Percentiles rank a stretch among this genome's conserved stretches.
These are phyloP conservation scores for Arthrobotrys sinensis DNA, from an alignment of 2,329 filamentous ascomycete species.

Conservation along the genomic window DNA sequence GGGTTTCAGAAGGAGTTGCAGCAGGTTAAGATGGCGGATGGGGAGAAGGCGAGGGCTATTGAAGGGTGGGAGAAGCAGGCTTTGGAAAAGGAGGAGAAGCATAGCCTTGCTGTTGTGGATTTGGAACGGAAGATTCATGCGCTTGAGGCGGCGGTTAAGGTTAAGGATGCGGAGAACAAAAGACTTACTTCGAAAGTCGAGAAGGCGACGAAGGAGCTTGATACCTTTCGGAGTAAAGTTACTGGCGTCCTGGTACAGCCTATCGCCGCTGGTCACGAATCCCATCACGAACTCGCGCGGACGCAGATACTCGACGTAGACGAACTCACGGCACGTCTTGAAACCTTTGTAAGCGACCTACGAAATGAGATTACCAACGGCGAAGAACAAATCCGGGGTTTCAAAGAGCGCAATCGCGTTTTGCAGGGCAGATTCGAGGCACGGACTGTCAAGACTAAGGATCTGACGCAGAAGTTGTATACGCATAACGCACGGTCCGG, in stretches of 20 bases:
- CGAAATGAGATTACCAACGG: constrained; percentile 69
- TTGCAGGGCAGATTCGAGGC: constrained; percentile 76
- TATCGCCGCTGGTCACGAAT: constrained; percentile 41
- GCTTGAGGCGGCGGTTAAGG: constrained; percentile 76
- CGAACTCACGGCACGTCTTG: constrained; percentile 67
- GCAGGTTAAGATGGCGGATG: constrained; percentile 70
- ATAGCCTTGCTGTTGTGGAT: constrained; percentile 77
- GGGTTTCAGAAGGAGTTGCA: constrained; percentile 75
- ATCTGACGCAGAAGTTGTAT: constrained; percentile 86
- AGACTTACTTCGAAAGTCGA: constrained; percentile 46
- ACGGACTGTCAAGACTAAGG: constrained; percentile 81
- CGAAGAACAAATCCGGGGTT: constrained; percentile 70
- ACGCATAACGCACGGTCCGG: constrained; percentile 87
- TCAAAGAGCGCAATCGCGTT: constrained; percentile 72
- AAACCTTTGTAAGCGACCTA: constrained; percentile 66
- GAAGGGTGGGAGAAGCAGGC: constrained; percentile 68
- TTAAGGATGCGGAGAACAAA: constrained; percentile 54
- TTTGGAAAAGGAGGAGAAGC: constrained; percentile 28
- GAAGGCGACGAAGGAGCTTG: constrained; percentile 54
- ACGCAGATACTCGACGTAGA: constrained; percentile 62
- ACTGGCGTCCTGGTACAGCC: constrained; percentile 43
- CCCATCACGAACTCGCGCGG: constrained; percentile 47
- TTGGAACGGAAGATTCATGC: constrained; percentile 82
- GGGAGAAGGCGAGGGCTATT: constrained; percentile 72
- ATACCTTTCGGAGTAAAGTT: constrained; percentile 46